Evolutionary conservation across 805 yeast genomes (phyloP).

Genomic region (Yarrowia alimentaria): DNA sequence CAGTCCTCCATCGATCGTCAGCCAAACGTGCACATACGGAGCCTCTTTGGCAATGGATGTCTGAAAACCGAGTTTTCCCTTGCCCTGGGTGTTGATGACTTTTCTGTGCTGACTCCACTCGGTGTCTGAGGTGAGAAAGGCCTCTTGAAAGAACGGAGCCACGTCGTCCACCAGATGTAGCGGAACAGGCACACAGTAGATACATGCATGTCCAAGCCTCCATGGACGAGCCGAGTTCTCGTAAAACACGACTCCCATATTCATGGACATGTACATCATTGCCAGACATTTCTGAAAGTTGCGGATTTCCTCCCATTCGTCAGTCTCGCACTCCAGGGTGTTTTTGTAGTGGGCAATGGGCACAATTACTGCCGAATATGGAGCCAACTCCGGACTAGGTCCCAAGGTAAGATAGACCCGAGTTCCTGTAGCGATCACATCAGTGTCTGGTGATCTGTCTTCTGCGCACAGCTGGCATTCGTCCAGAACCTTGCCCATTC

Average conservation of each 20-base stretch:
- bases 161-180: slow-evolving; percentile 38
- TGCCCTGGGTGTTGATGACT: slow-evolving; percentile 44
- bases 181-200: slow-evolving; percentile 49
- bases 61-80: slow-evolving; percentile 36
- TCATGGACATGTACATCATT: slow-evolving; percentile 42
- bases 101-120: slow-evolving; percentile 45
- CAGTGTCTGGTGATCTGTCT: slow-evolving; percentile 34
- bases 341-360: slow-evolving; percentile 46
- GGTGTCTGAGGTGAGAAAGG: slow-evolving; percentile 42
- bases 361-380: slow-evolving; percentile 43
- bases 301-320: slow-evolving; percentile 47
- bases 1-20: slow-evolving; percentile 47
- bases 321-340: slow-evolving; percentile 45
- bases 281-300: slow-evolving; percentile 47
- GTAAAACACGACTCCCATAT: slow-evolving; percentile 46
- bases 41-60: slow-evolving; percentile 47
- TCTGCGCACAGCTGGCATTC: slow-evolving; percentile 44
- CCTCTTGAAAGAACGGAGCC: slow-evolving; percentile 46
- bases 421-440: slow-evolving; percentile 41
- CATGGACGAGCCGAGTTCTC: slow-evolving; percentile 43
- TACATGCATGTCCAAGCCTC: slow-evolving; percentile 43
- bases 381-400: slow-evolving; percentile 45
- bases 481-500: slow-evolving; percentile 39
- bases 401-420: slow-evolving; percentile 43
- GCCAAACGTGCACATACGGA: slow-evolving; percentile 54